A percentile compares a stretch with the other conserved stretches of the same genome.
phyloP scores from a whole-genome alignment of 805 yeast genomes.

The Priceomyces medius region DNA sequence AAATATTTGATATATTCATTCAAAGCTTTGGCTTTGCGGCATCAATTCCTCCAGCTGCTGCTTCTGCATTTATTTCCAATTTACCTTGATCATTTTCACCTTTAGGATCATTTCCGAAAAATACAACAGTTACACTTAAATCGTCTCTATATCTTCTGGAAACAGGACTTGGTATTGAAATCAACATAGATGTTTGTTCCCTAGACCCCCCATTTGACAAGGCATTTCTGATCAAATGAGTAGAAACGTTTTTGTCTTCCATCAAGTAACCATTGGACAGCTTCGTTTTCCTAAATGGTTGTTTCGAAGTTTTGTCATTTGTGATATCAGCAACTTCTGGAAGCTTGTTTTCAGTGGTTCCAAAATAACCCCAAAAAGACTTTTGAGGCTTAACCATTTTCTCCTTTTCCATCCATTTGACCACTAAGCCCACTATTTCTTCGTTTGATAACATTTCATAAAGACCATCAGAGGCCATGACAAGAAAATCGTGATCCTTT shows the following conservation, averaged over 20 bases:
- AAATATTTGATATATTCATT: conserved; percentile 2
- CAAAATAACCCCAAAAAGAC: conserved; percentile 46
- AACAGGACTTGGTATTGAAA: conserved; percentile 87
- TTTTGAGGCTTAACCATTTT: conserved; percentile 55
- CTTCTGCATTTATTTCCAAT: conserved; percentile 54
- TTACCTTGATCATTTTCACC: conserved; percentile 45
- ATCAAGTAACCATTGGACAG: conserved; percentile 48
- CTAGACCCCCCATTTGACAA: conserved; percentile 80
- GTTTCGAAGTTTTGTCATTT: conserved; percentile 60
- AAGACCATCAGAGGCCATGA: conserved; percentile 91
- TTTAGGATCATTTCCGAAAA: conserved; percentile 67
- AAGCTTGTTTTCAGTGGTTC: conserved; percentile 46
- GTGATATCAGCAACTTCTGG: conserved; percentile 68
- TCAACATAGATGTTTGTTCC: conserved; percentile 84
- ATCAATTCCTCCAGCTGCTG: conserved; percentile 57
- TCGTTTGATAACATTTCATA: conserved; percentile 90
- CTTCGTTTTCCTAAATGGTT: conserved; percentile 64
- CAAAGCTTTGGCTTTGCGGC: conserved; percentile 49
- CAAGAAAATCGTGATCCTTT: conserved; percentile 76
- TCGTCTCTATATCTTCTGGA: conserved; percentile 94
- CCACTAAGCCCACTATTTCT: conserved; percentile 89
- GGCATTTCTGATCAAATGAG: conserved; percentile 92
- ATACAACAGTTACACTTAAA: conserved; percentile 91
- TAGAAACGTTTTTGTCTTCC: conserved; percentile 86
- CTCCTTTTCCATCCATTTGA: conserved; percentile 85